phyloP scores from a whole-genome alignment of 306 rosid species.

The Herpetospermum pedunculosum region DNA sequence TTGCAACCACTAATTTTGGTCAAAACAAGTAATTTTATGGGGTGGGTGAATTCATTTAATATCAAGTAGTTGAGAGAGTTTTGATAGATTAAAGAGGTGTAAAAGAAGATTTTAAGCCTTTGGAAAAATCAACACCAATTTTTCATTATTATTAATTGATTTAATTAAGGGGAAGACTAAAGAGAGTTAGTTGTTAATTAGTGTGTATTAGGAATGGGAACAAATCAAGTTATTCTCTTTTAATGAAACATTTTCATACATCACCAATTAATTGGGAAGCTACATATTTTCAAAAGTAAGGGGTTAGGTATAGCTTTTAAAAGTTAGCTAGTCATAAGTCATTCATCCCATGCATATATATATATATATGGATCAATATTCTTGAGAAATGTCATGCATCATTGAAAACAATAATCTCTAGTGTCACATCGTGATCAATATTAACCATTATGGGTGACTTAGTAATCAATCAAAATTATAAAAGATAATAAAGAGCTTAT shows the following conservation, averaged over 20 bases:
- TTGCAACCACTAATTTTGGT: not conserved
- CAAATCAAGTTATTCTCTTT: not conserved
- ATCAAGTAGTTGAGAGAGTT: not conserved
- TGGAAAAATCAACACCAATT: not conserved
- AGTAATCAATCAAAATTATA: no score
- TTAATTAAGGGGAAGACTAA: not conserved
- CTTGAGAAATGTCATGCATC: no score
- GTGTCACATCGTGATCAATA: no score
- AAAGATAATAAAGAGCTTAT: no score
- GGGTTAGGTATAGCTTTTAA: not conserved
- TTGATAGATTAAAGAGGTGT: not conserved
- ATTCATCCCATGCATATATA: not conserved
- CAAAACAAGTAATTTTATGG: not conserved
- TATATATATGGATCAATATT: no score
- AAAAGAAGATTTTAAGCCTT: not conserved
- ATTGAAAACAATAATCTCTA: no score
- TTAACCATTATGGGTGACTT: no score
- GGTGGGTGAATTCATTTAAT: conserved; percentile 2
- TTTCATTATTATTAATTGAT: not conserved
- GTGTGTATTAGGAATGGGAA: not conserved
- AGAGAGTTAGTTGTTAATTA: not conserved
- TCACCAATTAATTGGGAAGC: not conserved
- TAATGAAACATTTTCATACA: not conserved
- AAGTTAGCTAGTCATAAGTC: not conserved
- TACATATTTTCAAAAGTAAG: not conserved